phyloP scores from a whole-genome alignment of 257 asterid genomes.

The Perilla frutescens region DNA sequence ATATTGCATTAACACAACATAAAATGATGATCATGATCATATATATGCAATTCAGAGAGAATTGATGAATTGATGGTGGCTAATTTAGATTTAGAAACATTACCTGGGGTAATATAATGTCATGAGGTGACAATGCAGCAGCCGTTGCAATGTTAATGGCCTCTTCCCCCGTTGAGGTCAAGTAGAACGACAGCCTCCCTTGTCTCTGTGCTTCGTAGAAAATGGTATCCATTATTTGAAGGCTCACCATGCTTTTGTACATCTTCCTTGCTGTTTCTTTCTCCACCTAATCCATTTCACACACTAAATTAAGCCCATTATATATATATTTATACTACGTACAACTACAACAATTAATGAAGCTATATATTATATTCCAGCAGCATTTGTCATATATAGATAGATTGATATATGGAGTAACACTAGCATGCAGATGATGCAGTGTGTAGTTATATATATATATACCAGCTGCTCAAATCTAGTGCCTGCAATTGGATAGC shows the following conservation, averaged over 20 bases:
- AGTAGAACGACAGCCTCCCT: conserved; percentile 82
- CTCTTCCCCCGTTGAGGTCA: conserved; percentile 88
- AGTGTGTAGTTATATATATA: neutral
- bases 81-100: neutral
- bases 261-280: conserved; percentile 74
- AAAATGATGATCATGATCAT: too few relatives aligned
- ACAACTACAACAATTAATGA: too few relatives aligned
- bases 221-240: conserved; percentile 74
- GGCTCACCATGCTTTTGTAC: conserved; percentile 75
- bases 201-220: conserved; percentile 91
- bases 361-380: too few relatives aligned
- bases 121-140: conserved; percentile 78
- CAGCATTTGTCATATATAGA: too few relatives aligned
- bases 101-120: conserved; percentile 66
- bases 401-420: too few relatives aligned
- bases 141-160: conserved; percentile 87
- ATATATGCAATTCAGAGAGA: too few relatives aligned
- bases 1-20: too few relatives aligned
- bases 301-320: too few relatives aligned
- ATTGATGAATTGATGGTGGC: neutral
- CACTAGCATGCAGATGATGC: neutral
- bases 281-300: conserved; percentile 50
- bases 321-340: too few relatives aligned
- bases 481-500: conserved; percentile 55
- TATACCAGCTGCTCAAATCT: conserved; percentile 59